A percentile compares a stretch with the other conserved stretches of the same genome.
Evolutionary conservation across 2,329 filamentous ascomycete species (phyloP).

Genomic region (Sporothrix protearum): DNA sequence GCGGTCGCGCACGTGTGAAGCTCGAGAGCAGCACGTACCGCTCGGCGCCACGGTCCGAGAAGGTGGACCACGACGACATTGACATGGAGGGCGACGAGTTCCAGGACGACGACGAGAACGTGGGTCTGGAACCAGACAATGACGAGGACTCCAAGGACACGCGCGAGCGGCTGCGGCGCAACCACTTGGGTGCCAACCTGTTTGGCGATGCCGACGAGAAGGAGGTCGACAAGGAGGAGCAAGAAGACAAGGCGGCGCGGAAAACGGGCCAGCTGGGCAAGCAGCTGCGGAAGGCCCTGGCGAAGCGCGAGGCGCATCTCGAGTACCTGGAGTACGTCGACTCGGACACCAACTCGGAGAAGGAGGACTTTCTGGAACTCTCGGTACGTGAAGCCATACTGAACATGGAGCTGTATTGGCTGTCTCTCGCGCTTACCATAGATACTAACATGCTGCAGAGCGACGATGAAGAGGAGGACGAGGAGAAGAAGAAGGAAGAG

Average conservation of each 20-base stretch:
- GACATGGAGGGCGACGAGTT: constrained; percentile 70
- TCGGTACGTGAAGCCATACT: constrained; percentile 32
- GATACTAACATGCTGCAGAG: constrained; percentile 37
- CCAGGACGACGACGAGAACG: constrained; percentile 81
- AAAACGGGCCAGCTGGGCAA: constrained; percentile 72
- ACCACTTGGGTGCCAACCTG: constrained; percentile 82
- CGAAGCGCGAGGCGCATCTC: constrained; percentile 79
- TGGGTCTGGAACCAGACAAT: constrained; percentile 69
- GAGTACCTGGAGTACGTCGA: constrained; percentile 85
- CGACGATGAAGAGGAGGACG: constrained; percentile 33
- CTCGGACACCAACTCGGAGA: constrained; percentile 64
- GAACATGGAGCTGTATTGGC: background rate
- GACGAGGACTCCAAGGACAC: constrained; percentile 76
- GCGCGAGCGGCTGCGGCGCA: constrained; percentile 68
- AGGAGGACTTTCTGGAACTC: constrained; percentile 35
- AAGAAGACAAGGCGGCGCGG: constrained; percentile 64
- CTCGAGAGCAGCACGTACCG: constrained; percentile 64
- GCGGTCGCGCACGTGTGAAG: constrained; percentile 59
- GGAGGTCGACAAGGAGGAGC: constrained; percentile 69
- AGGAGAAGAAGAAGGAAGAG: constrained; percentile 31
- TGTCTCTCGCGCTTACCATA: constrained; percentile 22
- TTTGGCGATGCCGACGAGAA: constrained; percentile 69
- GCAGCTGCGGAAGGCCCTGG: constrained; percentile 72
- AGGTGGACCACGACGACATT: constrained; percentile 67
- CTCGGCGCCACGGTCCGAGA: constrained; percentile 59